Base-by-base conservation (phyloP, 371 early-diverging fungal species). In the Ordospora pajunii region DNA sequence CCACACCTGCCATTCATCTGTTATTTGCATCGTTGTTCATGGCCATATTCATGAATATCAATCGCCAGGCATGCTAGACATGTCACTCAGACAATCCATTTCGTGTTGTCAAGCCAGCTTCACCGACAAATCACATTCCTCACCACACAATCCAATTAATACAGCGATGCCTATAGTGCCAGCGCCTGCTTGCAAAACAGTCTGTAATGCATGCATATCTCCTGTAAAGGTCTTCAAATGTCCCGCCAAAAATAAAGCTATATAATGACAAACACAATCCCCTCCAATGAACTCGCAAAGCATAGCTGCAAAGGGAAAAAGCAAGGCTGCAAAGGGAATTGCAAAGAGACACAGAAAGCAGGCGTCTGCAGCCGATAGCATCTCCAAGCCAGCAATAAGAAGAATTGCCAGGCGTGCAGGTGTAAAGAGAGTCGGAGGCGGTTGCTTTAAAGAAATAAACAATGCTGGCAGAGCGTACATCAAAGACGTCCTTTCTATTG, bases 341-440 rank as follows among this genome's bases (percentile, higher is more conserved):
- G 93, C 93, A 84, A 94, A 94, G 89, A 94, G 96, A 86, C 97
- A 96, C 87, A 90, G 96, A 88, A 95, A 76, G 45, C 70, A 75
- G 70, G 63, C 83, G 22, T 44, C 73, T 62, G 51, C 54, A 45
- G 68, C 72, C 2, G 76, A 76, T 23, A 95, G 95, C 83, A 96
- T 97, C 83, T 94, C 94, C 83, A 96, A 97, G 90, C 97, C 97
- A 75, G 96, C 99, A 82, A 95, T 97, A 84, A 95, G 97, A 87
- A 93, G 97, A 90, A 93, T 99, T 75, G 97, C 97, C 65, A 92
- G 99, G 85, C 93, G 97, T 91, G 97, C 96, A 84, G 99, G 99
- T 90, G 97, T 96, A 86, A 95, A 95, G 89, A 92, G 99, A 90
- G 94, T 99, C 87, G 93, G 93, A 67, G 94, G 93, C 72, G 91